These are phyloP conservation scores for Pseudonitzschia pungens DNA, from an alignment of 108 stramenopile species.

Conservation along the genomic window DNA sequence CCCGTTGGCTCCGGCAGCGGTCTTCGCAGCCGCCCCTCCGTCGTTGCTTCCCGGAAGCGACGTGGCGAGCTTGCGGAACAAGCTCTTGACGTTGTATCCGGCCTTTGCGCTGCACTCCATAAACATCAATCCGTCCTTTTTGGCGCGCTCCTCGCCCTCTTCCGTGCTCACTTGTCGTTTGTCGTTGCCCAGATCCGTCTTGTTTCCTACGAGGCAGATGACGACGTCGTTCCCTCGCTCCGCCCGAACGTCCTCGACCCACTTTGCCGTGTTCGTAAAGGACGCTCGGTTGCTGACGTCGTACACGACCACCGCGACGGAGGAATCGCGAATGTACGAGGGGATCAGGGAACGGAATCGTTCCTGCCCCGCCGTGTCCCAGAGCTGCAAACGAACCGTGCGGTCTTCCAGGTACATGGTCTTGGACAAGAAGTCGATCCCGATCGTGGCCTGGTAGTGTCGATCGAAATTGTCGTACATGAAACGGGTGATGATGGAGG, in stretches of 20 bases:
- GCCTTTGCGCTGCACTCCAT: slow-evolving; percentile 99
- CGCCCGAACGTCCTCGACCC: slow-evolving; percentile 98
- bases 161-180: slow-evolving; percentile 95
- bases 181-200: slow-evolving; percentile 97
- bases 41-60: slow-evolving; percentile 93
- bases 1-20: slow-evolving; percentile 42
- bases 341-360: slow-evolving; percentile 94
- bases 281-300: slow-evolving; percentile 97
- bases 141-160: slow-evolving; percentile 96
- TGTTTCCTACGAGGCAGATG: slow-evolving; percentile 98
- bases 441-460: slow-evolving; percentile 98
- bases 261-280: slow-evolving; percentile 96
- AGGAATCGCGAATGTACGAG: slow-evolving; percentile 98
- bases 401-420: slow-evolving; percentile 98
- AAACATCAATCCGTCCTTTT: slow-evolving; percentile 92
- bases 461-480: slow-evolving; percentile 97
- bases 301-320: slow-evolving; percentile 97
- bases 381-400: slow-evolving; percentile 98
- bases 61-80: slow-evolving; percentile 97
- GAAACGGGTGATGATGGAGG: slow-evolving; percentile 98
- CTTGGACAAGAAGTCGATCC: slow-evolving; percentile 99
- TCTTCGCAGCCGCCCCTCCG: slow-evolving; percentile 47
- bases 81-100: slow-evolving; percentile 95
- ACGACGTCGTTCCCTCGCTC: slow-evolving; percentile 98
- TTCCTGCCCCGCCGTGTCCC: slow-evolving; percentile 99